Base-by-base conservation (phyloP, 129 eudicot genomes). In the Tagetes patula region DNA sequence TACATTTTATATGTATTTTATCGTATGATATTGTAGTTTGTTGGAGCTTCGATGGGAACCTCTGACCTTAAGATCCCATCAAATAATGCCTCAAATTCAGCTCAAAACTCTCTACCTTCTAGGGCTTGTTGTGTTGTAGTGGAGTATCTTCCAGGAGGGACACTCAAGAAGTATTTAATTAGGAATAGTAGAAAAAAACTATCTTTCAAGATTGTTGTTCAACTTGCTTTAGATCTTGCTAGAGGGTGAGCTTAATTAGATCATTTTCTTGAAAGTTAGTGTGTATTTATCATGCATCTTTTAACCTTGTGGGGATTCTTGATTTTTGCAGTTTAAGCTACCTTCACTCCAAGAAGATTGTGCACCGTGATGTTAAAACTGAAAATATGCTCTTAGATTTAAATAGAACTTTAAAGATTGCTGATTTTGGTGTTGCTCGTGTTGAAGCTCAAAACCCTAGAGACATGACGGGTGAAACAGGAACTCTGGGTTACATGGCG, bases 31-130 rank as follows among this genome's bases (percentile, higher is more conserved):
- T 14, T 81, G 61, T 55, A 91, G 97, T 91, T 88, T 58, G 65
- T 84, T 40, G 97, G 97, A 14, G 97, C 95, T 69, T 88, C 97
- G 68, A 82, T 88, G 89, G 95, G 92, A 70, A 85, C 91, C 10
- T 80, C 86, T n/a, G 79, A 87, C 61, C 88, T 85, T 53, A 85
- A 80, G 81, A 80, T 85, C 9, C 96, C 94, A 59, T 45, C 87
- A 48, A 67, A 49, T 14, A 80, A 56, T 60, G 41, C 67, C 45
- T 46, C 77, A 13, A 65, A 30, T 54, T 75, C 39, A 30, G 69
- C 9, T 50, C 77, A 59, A 13, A 82, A 80, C 11, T 37, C 82
- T 13, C 82, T 74, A 54, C 91, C 91, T 5, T 72, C 84, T 40
- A 74, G 85, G 68, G 90, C 90, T 53, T 85, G 92, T 77, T 89